A percentile compares a stretch with the other conserved stretches of the same genome.
These are phyloP conservation scores for Fusarium compactum DNA, from an alignment of 2,329 filamentous ascomycete genomes.

Conservation along the genomic window DNA sequence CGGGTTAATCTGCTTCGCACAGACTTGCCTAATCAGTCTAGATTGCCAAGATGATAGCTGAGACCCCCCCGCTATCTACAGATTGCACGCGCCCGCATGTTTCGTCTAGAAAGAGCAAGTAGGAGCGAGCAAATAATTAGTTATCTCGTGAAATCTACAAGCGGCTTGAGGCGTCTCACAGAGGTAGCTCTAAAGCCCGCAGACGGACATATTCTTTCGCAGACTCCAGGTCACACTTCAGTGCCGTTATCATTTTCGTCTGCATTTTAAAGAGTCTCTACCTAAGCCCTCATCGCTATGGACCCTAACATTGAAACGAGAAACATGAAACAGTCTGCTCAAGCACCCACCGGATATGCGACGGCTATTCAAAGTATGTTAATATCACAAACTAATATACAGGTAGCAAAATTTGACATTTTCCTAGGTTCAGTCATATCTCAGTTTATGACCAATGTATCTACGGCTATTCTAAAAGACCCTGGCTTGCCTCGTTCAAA, in stretches of 20 bases:
- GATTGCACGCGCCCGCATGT: not conserved
- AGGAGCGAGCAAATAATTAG: not conserved
- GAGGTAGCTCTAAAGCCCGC: not conserved
- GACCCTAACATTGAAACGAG: not conserved
- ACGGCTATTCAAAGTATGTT: no score
- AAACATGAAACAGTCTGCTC: not conserved
- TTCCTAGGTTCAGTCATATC: not conserved
- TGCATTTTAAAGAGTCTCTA: not conserved
- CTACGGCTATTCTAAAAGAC: slow-evolving; percentile 14
- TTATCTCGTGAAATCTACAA: not conserved
- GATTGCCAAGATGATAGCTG: not conserved
- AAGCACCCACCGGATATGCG: no score
- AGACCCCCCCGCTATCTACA: not conserved
- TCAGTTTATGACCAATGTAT: not conserved
- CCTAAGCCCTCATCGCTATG: not conserved
- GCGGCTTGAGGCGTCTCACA: not conserved
- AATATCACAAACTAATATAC: not conserved
- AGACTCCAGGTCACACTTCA: no score
- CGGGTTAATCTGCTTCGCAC: not conserved
- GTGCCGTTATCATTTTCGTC: not conserved
- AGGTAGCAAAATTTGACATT: not conserved
- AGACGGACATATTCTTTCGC: not conserved
- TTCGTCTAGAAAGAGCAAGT: not conserved
- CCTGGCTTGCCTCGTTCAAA: slow-evolving; percentile 42
- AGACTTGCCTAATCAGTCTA: slow-evolving; percentile 4